Conservation (phyloP, 768 basidiomycete genomes). For the Lentinula aciculospora region DNA sequence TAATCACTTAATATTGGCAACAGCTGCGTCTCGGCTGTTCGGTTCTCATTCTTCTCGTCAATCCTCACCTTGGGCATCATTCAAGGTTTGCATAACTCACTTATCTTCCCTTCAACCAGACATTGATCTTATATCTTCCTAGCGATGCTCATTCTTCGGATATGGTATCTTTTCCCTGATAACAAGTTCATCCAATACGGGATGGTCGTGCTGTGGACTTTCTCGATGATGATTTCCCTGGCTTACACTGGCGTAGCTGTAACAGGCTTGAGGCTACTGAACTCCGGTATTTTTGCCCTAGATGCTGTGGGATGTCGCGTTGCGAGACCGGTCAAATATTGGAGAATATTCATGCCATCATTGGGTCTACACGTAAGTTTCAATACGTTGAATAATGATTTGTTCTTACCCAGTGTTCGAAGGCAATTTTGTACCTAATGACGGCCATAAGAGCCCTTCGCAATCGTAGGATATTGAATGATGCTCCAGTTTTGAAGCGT, state of each 20-base stretch:
- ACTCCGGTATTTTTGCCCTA: background rate
- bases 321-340: slow-evolving; percentile 23
- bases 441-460: slow-evolving; percentile 28
- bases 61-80: slow-evolving; percentile 25
- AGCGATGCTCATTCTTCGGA: slow-evolving; percentile 34
- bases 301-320: slow-evolving; percentile 25
- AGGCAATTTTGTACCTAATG: slow-evolving; percentile 30
- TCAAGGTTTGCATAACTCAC: slow-evolving; percentile 25
- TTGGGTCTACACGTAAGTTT: slow-evolving; percentile 29
- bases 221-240: slow-evolving; percentile 23
- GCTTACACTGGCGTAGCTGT: slow-evolving; percentile 22
- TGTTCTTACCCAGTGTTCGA: background rate
- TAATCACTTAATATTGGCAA: background rate
- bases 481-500: slow-evolving; percentile 26
- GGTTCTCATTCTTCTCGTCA: slow-evolving; percentile 18
- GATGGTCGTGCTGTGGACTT: slow-evolving; percentile 23
- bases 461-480: slow-evolving; percentile 24
- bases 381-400: background rate
- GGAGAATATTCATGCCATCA: slow-evolving; percentile 31
- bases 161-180: slow-evolving; percentile 36
- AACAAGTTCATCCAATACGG: slow-evolving; percentile 19
- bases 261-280: slow-evolving; percentile 13
- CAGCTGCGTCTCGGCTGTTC: slow-evolving; percentile 25
- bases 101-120: background rate
- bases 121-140: background rate